phyloP scores from a whole-genome alignment of 768 basidiomycete genomes.

The Serendipita sp. region DNA sequence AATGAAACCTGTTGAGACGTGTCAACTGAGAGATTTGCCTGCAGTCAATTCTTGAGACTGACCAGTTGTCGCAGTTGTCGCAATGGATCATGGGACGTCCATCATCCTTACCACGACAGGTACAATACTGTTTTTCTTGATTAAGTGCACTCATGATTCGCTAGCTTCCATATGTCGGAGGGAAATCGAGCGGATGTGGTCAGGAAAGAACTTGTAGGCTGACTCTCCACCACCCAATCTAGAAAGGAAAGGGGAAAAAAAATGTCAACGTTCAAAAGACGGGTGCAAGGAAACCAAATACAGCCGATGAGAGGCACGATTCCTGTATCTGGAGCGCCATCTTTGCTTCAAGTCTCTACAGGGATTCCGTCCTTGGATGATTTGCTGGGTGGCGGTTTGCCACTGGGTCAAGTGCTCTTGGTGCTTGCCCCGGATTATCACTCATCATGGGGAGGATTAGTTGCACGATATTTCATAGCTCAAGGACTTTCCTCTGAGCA shows the following conservation, averaged over 20 bases:
- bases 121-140: constrained; percentile 30
- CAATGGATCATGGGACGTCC: constrained; percentile 71
- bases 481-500: constrained; percentile 71
- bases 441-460: constrained; percentile 67
- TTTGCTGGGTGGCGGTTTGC: constrained; percentile 80
- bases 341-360: constrained; percentile 36
- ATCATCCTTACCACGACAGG: constrained; percentile 53
- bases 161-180: neutral
- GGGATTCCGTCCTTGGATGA: constrained; percentile 92
- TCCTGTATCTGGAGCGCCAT: constrained; percentile 14
- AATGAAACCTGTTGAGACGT: constrained; percentile 53
- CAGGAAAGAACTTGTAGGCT: neutral
- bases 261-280: constrained; percentile 22
- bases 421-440: constrained; percentile 74
- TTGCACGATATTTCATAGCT: constrained; percentile 77
- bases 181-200: neutral
- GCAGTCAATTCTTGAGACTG: constrained; percentile 12
- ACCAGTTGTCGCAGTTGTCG: constrained; percentile 58
- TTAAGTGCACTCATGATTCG: constrained; percentile 10
- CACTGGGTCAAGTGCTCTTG: constrained; percentile 57
- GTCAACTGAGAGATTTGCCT: neutral
- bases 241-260: neutral
- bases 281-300: constrained; percentile 13
- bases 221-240: neutral
- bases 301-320: constrained; percentile 13